Evolutionary conservation across 495 filamentous ascomycete genomes (phyloP), one percentile per base, ranked within the genome.

Genomic region (Apodospora peruviana): DNA sequence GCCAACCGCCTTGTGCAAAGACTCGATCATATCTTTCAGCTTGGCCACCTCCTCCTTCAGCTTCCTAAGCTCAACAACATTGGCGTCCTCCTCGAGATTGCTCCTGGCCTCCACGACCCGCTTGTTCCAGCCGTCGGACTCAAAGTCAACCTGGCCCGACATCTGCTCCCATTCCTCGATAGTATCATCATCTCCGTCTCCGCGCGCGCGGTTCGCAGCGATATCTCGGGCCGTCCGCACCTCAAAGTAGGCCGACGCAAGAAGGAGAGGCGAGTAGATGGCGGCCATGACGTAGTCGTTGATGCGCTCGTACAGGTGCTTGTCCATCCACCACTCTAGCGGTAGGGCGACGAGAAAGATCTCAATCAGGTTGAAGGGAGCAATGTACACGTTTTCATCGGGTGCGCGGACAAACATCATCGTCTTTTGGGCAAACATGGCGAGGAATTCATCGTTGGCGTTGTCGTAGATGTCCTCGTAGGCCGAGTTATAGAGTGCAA

Each of bases 311-410:
- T 96, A 98, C 0, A 59, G 57, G 4, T 63, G 47, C 27, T 77
- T 76, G 16, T 79, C 60, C 62, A 97, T 76, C 94, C 93, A 97
- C 94, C 94, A 98, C 71, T 97, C 93, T 46, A 97, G 84, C 25
- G 90, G 90, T 2, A 90, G 55, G 42, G 89, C 75, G 2, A 96
- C 69, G 39, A 77, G 72, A 56, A 96, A 76, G 14, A 96, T 82
- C 60, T 97, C 93, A 43, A 98, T 79, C 9, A 98, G 78, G 62
- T 98, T 98, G 68, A 97, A 89, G 0, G 93, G 89, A 4, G 93
- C 82, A 48, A 98, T 94, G 67, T 91, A 98, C 39, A 98, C 93
- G 56, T 98, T 96, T 66, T 97, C 94, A 57, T 97, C 93, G 0
- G 93, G 93, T 0, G 93, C 94, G 17, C 94, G 88, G 8, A 97